These are phyloP conservation scores for Sporisorium exsertum DNA, from an alignment of 1,284 basidiomycete species.

Conservation along the genomic window DNA sequence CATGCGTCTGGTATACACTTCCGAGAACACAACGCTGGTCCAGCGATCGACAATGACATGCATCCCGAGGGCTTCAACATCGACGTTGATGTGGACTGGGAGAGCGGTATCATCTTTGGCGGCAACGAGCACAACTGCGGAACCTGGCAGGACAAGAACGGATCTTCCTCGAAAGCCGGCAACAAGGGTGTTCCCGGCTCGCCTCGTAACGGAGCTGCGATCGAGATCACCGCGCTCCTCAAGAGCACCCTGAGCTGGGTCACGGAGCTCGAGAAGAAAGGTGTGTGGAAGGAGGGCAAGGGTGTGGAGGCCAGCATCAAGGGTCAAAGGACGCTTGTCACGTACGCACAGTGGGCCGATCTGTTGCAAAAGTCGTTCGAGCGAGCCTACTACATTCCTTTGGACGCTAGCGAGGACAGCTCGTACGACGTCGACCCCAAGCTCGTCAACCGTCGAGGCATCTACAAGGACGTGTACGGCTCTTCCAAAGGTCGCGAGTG, in stretches of 20 bases:
- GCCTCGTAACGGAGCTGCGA: conserved; percentile 91
- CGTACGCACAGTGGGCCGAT: conserved; percentile 89
- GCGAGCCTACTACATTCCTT: conserved; percentile 86
- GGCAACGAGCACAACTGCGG: conserved; percentile 75
- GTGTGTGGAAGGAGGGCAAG: conserved; percentile 80
- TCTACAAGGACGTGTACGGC: conserved; percentile 96
- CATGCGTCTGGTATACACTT: conserved; percentile 93
- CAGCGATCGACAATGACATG: conserved; percentile 96
- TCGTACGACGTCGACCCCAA: conserved; percentile 79
- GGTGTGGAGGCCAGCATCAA: conserved; percentile 83
- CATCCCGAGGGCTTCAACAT: conserved; percentile 91
- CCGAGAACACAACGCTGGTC: conserved; percentile 94
- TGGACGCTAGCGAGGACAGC: conserved; percentile 80
- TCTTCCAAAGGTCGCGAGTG: conserved; percentile 75
- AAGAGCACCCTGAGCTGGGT: conserved; percentile 95
- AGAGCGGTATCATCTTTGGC: conserved; percentile 87
- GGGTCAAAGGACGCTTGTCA: conserved; percentile 79
- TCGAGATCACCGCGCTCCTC: conserved; percentile 92
- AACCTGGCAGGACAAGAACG: conserved; percentile 68
- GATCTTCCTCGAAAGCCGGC: conserved; percentile 75
- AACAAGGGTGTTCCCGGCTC: conserved; percentile 95
- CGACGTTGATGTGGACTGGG: conserved; percentile 92
- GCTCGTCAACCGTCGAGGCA: conserved; percentile 88
- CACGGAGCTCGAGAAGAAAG: conserved; percentile 76
- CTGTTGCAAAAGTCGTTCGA: conserved; percentile 90